Evolutionary conservation across 495 filamentous ascomycete species (phyloP).

Genomic region (Lindgomyces ingoldianus): DNA sequence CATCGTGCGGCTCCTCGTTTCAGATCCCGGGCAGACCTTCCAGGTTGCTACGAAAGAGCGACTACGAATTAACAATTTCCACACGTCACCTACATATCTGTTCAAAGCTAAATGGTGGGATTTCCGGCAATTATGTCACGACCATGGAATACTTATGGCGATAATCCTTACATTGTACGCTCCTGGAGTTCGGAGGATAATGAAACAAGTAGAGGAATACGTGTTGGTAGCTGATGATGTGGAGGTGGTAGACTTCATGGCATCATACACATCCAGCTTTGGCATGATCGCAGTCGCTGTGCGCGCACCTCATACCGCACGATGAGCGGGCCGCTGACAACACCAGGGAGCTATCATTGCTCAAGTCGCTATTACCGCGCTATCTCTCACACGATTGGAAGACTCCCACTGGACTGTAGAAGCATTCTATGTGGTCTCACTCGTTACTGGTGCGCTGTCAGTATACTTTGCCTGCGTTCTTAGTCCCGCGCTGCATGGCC

Average conservation of each 20-base stretch:
- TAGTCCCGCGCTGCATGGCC: slow-evolving; percentile 5
- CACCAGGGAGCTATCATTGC: slow-evolving; percentile 25
- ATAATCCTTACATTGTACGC: background rate
- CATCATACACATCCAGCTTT: slow-evolving; percentile 24
- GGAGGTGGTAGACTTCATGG: slow-evolving; percentile 20
- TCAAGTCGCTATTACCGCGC: slow-evolving; percentile 29
- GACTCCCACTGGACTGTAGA: slow-evolving; percentile 26
- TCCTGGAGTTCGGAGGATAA: background rate
- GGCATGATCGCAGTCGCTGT: slow-evolving; percentile 31
- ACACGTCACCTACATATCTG: too few species aligned
- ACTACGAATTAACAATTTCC: too few species aligned
- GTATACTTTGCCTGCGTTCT: slow-evolving; percentile 25
- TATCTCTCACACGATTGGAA: slow-evolving; percentile 14
- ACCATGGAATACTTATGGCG: background rate
- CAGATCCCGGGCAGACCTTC: too few species aligned
- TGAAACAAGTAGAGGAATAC: background rate
- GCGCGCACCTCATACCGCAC: background rate
- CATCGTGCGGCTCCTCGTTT: too few species aligned
- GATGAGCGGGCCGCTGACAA: background rate
- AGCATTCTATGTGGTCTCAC: slow-evolving; percentile 22
- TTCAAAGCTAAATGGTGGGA: too few species aligned
- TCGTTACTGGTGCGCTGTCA: slow-evolving; percentile 26
- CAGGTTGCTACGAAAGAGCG: too few species aligned
- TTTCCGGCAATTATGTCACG: too few species aligned
- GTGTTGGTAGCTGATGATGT: background rate